Conservation (phyloP, 805 yeast genomes). For the Nakazawaea peltata region DNA sequence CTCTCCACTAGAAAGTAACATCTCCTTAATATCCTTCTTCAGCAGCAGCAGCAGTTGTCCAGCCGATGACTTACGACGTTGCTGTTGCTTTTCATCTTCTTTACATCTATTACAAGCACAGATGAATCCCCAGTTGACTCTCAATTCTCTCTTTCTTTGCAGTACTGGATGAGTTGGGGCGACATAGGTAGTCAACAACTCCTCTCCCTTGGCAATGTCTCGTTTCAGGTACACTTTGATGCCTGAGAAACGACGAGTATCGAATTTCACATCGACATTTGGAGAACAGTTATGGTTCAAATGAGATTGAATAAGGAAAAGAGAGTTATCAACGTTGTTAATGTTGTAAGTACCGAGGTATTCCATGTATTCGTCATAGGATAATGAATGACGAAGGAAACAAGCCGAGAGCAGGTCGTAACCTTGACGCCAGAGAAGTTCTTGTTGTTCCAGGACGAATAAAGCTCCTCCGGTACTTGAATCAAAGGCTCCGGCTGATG, state of each 20-base stretch:
- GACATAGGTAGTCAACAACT: slow-evolving; percentile 62
- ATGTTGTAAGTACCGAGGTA: slow-evolving; percentile 69
- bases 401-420: slow-evolving; percentile 39
- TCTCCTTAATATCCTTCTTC: slow-evolving; percentile 35
- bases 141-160: slow-evolving; percentile 54
- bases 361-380: slow-evolving; percentile 47
- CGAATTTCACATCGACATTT: slow-evolving; percentile 46
- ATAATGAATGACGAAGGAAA: slow-evolving; percentile 28
- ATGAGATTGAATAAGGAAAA: slow-evolving; percentile 58
- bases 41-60: slow-evolving; percentile 11
- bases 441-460: slow-evolving; percentile 48
- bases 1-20: slow-evolving; percentile 32
- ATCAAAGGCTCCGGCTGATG: slow-evolving; percentile 48
- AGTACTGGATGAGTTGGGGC: slow-evolving; percentile 55
- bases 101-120: slow-evolving; percentile 65
- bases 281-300: slow-evolving; percentile 75
- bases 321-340: slow-evolving; percentile 59
- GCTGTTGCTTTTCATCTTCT: slow-evolving; percentile 37
- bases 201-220: slow-evolving; percentile 56
- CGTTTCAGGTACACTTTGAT: slow-evolving; percentile 53
- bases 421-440: slow-evolving; percentile 52
- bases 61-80: slow-evolving; percentile 36
- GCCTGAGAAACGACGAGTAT: slow-evolving; percentile 37
- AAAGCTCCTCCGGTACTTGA: slow-evolving; percentile 43
- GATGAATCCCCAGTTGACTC: slow-evolving; percentile 74